A percentile compares a stretch with the other conserved stretches of the same genome.
phyloP scores from a whole-genome alignment of 2,329 filamentous ascomycete species.

The Fusarium nisikadoi region DNA sequence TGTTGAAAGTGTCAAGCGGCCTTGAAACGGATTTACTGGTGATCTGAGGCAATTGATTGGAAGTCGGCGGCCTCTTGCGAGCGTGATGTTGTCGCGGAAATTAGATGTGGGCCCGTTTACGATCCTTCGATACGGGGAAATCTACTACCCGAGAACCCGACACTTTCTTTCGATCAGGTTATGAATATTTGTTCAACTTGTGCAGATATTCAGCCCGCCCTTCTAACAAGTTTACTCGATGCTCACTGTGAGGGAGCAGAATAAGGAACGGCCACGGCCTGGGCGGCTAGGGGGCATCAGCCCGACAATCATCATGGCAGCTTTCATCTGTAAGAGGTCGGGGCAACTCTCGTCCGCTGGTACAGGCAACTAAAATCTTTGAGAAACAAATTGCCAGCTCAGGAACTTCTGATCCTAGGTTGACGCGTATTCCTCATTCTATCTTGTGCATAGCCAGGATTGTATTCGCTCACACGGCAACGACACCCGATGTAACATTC shows the following conservation, averaged over 20 bases:
- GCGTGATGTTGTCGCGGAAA: constrained; percentile 5
- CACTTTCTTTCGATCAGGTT: neutral
- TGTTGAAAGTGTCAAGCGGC: neutral
- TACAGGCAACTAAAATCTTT: no score
- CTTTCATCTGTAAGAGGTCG: neutral
- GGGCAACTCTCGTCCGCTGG: neutral
- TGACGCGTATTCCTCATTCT: neutral
- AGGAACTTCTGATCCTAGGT: neutral
- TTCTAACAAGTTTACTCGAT: neutral
- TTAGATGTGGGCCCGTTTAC: neutral
- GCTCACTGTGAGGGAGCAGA: neutral
- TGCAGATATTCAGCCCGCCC: neutral
- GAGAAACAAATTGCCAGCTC: neutral
- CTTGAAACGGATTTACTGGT: neutral
- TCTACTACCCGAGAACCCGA: constrained; percentile 6
- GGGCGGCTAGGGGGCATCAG: neutral
- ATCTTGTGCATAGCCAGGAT: neutral
- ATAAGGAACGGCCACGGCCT: neutral
- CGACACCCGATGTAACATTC: neutral
- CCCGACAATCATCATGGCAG: neutral
- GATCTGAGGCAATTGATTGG: neutral
- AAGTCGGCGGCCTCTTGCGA: constrained; percentile 28
- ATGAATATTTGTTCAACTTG: neutral
- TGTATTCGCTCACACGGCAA: neutral
- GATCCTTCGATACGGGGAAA: constrained; percentile 2